Conservation (phyloP, 164 flowering plant species). For the Aristolochia californica region DNA sequence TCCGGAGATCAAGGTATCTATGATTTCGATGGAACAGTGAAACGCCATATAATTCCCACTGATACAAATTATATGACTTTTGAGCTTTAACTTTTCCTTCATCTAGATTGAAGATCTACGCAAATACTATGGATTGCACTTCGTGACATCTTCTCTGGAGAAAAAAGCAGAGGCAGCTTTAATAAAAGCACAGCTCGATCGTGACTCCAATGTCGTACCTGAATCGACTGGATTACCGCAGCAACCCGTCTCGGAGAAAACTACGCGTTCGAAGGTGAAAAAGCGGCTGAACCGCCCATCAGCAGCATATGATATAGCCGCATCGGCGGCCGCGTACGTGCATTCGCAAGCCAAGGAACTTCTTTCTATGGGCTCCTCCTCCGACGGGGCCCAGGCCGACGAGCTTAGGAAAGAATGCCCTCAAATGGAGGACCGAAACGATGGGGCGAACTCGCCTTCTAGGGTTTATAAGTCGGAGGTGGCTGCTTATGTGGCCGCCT, state of each 20-base stretch:
- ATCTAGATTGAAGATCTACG: constrained; percentile 46
- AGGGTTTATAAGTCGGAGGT: constrained; percentile 45
- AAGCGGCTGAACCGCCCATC: constrained; percentile 27
- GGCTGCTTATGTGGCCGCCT: constrained; percentile 68
- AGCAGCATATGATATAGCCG: constrained; percentile 69
- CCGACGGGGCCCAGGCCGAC: constrained; percentile 11
- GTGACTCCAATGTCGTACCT: constrained; percentile 29
- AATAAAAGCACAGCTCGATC: constrained; percentile 35
- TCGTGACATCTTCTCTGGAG: constrained; percentile 76
- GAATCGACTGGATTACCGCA: neutral
- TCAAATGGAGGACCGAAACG: constrained; percentile 7
- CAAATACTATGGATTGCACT: constrained; percentile 37
- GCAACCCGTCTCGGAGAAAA: constrained; percentile 8
- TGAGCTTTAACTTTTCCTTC: neutral
- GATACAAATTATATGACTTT: neutral
- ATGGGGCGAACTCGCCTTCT: constrained; percentile 17
- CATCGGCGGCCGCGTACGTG: constrained; percentile 73
- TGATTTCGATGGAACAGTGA: neutral
- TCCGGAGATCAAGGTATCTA: constrained; percentile 25
- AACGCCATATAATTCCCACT: neutral
- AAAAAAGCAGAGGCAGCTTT: constrained; percentile 67
- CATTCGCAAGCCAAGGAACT: constrained; percentile 40
- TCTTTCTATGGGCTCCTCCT: constrained; percentile 17
- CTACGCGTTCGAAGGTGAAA: constrained; percentile 1
- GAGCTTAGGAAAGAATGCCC: constrained; percentile 9